Evolutionary conservation across 202 grass and related monocot species (phyloP), one percentile per base, ranked within the genome.

Genomic region (Hordeum pubiflorum): DNA sequence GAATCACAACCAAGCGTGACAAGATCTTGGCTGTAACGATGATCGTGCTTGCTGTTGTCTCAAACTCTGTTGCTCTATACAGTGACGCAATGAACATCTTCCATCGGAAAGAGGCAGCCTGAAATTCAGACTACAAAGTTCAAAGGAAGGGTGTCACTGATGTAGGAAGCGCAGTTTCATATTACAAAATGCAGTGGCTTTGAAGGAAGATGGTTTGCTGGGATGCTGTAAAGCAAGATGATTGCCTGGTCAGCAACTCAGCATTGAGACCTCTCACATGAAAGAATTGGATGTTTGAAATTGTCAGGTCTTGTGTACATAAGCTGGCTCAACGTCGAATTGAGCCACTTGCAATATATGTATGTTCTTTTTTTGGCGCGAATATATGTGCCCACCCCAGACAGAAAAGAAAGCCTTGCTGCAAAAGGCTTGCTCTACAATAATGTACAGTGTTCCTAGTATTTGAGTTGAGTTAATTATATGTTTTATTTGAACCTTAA

Each of bases 1-100:
- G 70, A 63, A 87, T 94, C 8, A 86, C 88, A 72, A 93, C 68
- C 22, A 88, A 86, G 12, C 79, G 79, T 34, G 92, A 91, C 71
- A 98, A 91, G 63, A 88, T 93, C 24, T 79, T 98, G 68, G 80
- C 85, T 33, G 82, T 93, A 33, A 84, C 81, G 65, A 98, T 98
- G 96, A 95, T 98, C 0, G 77, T 93, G 40, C 88, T 98, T 31
- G 90, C 95, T 33, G 81, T 98, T 22, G 11, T 89, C 18, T 88
- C 95, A 82, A 98, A 93, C 82, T 88, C 68, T 20, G 85, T 98
- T 40, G 96, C 96, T 52, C 80, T 98, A 78, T 98, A 98, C 63
- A 98, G 95, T 63, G 95, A 98, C 2, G 26, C 82, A 0, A 82
- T 84, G 73, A 79, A 93, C 63, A 87, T 98, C 79, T 87, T 91